Conservation (phyloP, 306 rosid species). For the Vachellia pachyceras region DNA sequence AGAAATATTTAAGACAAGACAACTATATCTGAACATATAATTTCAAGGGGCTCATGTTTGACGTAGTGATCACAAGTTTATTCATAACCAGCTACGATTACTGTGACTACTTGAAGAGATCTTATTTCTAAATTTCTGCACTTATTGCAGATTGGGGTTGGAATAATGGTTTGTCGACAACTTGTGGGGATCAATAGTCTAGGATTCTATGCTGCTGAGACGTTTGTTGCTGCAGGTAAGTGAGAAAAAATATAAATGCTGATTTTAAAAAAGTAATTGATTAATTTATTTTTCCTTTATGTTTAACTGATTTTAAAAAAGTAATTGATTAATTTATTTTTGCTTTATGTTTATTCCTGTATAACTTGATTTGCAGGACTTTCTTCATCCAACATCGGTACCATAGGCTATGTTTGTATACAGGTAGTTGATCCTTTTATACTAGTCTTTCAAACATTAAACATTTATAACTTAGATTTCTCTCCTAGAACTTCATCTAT, state of each 20-base stretch:
- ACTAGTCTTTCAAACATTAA: conserved; percentile 18
- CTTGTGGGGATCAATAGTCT: conserved; percentile 81
- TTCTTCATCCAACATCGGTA: conserved; percentile 64
- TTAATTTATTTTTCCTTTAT: too few relatives aligned
- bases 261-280: too few relatives aligned
- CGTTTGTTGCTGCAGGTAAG: conserved; percentile 79
- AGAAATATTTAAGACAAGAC: neutral
- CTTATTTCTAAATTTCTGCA: conserved; percentile 5
- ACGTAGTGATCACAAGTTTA: neutral
- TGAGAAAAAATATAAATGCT: neutral
- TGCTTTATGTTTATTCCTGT: conserved; percentile 17
- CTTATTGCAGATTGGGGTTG: conserved; percentile 77
- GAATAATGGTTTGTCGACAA: conserved; percentile 85
- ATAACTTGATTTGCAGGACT: conserved; percentile 55
- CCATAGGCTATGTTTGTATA: conserved; percentile 69
- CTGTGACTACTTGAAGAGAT: conserved; percentile 17
- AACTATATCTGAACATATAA: neutral
- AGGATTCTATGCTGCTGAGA: conserved; percentile 70
- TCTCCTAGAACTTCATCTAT: conserved; percentile 20
- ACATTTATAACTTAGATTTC: conserved; percentile 4
- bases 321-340: neutral
- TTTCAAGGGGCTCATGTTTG: neutral
- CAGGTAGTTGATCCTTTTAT: conserved; percentile 54
- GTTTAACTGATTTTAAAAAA: too few relatives aligned
- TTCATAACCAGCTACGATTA: neutral